Conservation (phyloP, 257 asterid genomes). For the Capsicum pubescens region DNA sequence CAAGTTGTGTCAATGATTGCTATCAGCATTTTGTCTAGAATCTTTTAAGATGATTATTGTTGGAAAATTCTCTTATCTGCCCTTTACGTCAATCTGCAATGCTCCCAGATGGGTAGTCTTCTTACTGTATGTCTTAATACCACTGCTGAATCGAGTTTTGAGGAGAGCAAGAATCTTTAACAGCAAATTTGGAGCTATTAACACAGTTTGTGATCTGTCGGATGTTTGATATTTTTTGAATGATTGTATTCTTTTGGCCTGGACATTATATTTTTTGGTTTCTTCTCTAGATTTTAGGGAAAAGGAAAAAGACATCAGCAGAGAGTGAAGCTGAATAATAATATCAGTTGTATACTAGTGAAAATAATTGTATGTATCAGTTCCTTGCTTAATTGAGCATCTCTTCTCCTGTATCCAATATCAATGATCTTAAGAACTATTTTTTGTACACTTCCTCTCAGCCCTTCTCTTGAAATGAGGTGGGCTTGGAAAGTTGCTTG, state of each 20-base stretch:
- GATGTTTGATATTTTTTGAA: slow-evolving; percentile 5
- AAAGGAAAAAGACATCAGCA: slow-evolving; percentile 16
- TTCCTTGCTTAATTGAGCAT: slow-evolving; percentile 19
- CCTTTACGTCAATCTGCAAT: slow-evolving; percentile 8
- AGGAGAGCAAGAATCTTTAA: slow-evolving; percentile 23
- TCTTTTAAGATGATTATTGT: background rate
- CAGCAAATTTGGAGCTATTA: slow-evolving; percentile 25
- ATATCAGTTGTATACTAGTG: slow-evolving; percentile 28
- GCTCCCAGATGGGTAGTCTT: background rate
- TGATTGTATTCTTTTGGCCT: slow-evolving; percentile 30
- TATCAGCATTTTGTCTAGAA: slow-evolving; percentile 7
- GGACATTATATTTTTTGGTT: slow-evolving; percentile 4
- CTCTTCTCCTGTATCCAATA: slow-evolving; percentile 22
- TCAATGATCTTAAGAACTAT: background rate
- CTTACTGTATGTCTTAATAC: slow-evolving; percentile 30
- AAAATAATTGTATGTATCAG: slow-evolving; percentile 18
- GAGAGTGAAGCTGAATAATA: slow-evolving; percentile 22
- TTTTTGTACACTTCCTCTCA: background rate
- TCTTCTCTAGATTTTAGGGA: slow-evolving; percentile 3
- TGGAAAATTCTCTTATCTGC: background rate
- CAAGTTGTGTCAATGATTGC: background rate
- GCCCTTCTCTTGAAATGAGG: background rate
- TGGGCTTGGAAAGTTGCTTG: background rate
- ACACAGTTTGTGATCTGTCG: slow-evolving; percentile 19
- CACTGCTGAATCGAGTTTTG: slow-evolving; percentile 12